phyloP scores from a whole-genome alignment of 2,329 filamentous ascomycete species.

The Pyrenochaeta sp. region DNA sequence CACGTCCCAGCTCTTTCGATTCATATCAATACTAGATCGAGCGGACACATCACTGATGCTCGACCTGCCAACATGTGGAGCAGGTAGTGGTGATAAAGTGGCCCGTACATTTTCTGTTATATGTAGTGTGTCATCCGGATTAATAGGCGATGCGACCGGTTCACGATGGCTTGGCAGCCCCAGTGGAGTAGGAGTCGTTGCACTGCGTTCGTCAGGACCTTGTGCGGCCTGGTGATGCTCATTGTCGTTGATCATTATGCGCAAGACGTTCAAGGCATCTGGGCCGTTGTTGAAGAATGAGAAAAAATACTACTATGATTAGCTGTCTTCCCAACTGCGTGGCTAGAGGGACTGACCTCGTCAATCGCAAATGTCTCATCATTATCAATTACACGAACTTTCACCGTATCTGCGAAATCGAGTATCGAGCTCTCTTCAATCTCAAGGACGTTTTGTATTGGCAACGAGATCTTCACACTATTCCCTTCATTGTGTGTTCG shows the following conservation, averaged over 20 bases:
- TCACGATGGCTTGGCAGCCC: slow-evolving; percentile 17
- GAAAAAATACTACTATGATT: slow-evolving; percentile 79
- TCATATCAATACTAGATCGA: slow-evolving; percentile 50
- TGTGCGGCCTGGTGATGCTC: slow-evolving; percentile 48
- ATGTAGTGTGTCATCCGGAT: slow-evolving; percentile 31
- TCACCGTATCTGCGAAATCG: slow-evolving; percentile 92
- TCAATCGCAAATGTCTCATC: slow-evolving; percentile 95
- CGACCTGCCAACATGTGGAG: slow-evolving; percentile 39
- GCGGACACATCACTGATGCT: slow-evolving; percentile 55
- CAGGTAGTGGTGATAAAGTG: slow-evolving; percentile 54
- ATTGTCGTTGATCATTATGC: slow-evolving; percentile 73
- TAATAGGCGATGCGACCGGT: slow-evolving; percentile 22
- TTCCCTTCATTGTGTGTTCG: slow-evolving; percentile 95
- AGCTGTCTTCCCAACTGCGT: slow-evolving; percentile 6
- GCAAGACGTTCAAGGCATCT: slow-evolving; percentile 82
- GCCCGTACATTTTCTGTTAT: slow-evolving; percentile 54
- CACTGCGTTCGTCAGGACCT: slow-evolving; percentile 14
- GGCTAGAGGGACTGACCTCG: slow-evolving; percentile 66
- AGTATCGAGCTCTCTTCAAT: slow-evolving; percentile 91
- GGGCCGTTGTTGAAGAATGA: slow-evolving; percentile 89
- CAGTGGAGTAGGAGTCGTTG: slow-evolving; percentile 21
- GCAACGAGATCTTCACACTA: slow-evolving; percentile 93
- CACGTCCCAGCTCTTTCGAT: slow-evolving; percentile 51
- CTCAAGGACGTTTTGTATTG: slow-evolving; percentile 87
- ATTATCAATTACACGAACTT: slow-evolving; percentile 90